Evolutionary conservation across 495 filamentous ascomycete genomes (phyloP), one percentile per base, ranked within the genome.

Genomic region (Pyrenula massariospora): DNA sequence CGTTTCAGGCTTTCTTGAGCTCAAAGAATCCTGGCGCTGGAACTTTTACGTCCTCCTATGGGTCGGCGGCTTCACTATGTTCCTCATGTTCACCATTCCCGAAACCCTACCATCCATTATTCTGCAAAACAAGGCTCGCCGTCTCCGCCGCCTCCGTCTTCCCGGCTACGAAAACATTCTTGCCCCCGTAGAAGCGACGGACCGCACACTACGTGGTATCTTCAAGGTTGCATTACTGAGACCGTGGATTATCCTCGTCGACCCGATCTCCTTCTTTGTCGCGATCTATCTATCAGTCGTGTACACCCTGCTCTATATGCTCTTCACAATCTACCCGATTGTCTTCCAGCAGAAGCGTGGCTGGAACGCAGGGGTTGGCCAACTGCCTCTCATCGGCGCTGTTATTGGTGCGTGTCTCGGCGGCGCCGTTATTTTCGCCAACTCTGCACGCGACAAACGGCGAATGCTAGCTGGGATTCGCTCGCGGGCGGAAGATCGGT

Each of bases 241-340:
- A 12, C 78, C 78, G 1, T 79, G 68, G 68, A 66, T 62, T 19
- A 68, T 73, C 55, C 62, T 72, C 2, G 64, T 72, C 54, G 77
- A 80, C 58, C 65, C 73, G 0, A 73, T 78, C 50, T 72, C 66
- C 2, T 65, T 77, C 56, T 62, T 78, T 25, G 63, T 71, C 52
- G 74, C 76, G 3, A 67, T 80, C 25, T 82, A 82, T 57, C 62
- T 79, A 58, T 71, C 73, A 1, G 62, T 80, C 12, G 74, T 80
- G 2, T 82, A 82, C 59, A 70, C 65, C 3, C 68, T 84, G 54
- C 68, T 84, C 11, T 84, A 84, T 63, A 80, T 83, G 78, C 72
- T 80, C 56, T 95, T 96, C 69, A 83, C 89, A 24, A 88, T 88
- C 22, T 76, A 80, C 49, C 79, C 79, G 12, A 76, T 81, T 57